phyloP scores from a whole-genome alignment of 2,329 filamentous ascomycete genomes.

The Cladophialophora chaetospira region DNA sequence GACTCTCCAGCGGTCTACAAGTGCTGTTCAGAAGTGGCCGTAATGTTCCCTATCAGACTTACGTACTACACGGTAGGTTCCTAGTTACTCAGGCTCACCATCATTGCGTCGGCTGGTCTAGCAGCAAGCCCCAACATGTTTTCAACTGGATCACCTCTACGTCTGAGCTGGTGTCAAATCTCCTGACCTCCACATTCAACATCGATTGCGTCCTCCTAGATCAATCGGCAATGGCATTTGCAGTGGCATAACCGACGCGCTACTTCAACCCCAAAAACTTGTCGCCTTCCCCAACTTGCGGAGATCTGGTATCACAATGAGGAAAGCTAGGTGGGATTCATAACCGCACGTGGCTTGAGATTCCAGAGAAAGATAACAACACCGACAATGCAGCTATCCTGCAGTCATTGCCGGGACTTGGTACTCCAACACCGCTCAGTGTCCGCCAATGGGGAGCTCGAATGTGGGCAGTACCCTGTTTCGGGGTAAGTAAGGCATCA shows the following conservation, averaged over 20 bases:
- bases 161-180: too few relatives aligned
- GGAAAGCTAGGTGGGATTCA: not conserved
- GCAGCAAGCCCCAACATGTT: too few relatives aligned
- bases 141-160: too few relatives aligned
- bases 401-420: not conserved
- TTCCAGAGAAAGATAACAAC: conserved; percentile 1
- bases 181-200: too few relatives aligned
- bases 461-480: not conserved
- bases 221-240: not conserved
- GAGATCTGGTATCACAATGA: conserved; percentile 4
- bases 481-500: conserved; percentile 2
- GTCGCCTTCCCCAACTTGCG: conserved; percentile 12
- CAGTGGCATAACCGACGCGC: not conserved
- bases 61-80: too few relatives aligned
- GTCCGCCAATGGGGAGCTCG: not conserved
- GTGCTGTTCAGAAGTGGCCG: too few relatives aligned
- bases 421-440: conserved; percentile 1
- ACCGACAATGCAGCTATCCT: not conserved
- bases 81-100: too few relatives aligned
- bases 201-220: too few relatives aligned
- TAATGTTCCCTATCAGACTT: too few relatives aligned
- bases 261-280: not conserved
- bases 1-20: too few relatives aligned
- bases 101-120: too few relatives aligned
- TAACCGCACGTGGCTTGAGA: not conserved